phyloP scores from a whole-genome alignment of 495 filamentous ascomycete genomes.

The Bryoglossum gracile region DNA sequence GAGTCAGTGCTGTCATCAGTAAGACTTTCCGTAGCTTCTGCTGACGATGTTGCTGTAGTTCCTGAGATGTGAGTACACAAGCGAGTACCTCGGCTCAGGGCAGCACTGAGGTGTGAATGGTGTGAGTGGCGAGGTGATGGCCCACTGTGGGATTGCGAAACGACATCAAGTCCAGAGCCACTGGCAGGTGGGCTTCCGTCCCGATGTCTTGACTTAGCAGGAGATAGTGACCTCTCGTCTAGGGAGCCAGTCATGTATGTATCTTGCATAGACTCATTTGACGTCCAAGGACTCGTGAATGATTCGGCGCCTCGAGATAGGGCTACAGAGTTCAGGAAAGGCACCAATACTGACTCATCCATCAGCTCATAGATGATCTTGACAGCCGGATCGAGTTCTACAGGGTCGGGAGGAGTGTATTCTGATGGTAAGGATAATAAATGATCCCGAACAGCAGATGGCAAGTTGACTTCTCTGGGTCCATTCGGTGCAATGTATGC shows the following conservation, averaged over 20 bases:
- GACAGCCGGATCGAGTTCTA: constrained; percentile 79
- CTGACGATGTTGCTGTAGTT: constrained; percentile 17
- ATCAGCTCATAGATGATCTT: constrained; percentile 89
- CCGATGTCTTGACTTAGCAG: constrained; percentile 8
- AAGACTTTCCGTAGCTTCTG: constrained; percentile 26
- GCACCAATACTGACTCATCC: constrained; percentile 88
- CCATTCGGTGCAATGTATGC: constrained; percentile 76
- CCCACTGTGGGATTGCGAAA: constrained; percentile 26
- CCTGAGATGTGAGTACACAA: constrained; percentile 15
- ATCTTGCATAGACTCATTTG: constrained; percentile 25
- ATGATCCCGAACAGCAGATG: constrained; percentile 73
- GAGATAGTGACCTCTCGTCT: constrained; percentile 29
- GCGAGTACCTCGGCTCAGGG: constrained; percentile 16
- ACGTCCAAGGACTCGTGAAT: constrained; percentile 30
- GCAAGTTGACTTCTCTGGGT: constrained; percentile 88
- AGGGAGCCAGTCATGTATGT: constrained; percentile 29
- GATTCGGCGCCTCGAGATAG: constrained; percentile 28
- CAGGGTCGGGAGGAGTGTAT: constrained; percentile 64
- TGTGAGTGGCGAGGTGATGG: constrained; percentile 15
- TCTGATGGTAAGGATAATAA: constrained; percentile 58
- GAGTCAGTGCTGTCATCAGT: constrained; percentile 46
- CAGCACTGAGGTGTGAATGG: constrained; percentile 24
- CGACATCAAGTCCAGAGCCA: constrained; percentile 24
- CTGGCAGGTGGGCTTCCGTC: constrained; percentile 25
- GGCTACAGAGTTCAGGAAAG: constrained; percentile 62